These are phyloP conservation scores for Mimosa bimucronata DNA, from an alignment of 306 rosid genomes.

Conservation along the genomic window DNA sequence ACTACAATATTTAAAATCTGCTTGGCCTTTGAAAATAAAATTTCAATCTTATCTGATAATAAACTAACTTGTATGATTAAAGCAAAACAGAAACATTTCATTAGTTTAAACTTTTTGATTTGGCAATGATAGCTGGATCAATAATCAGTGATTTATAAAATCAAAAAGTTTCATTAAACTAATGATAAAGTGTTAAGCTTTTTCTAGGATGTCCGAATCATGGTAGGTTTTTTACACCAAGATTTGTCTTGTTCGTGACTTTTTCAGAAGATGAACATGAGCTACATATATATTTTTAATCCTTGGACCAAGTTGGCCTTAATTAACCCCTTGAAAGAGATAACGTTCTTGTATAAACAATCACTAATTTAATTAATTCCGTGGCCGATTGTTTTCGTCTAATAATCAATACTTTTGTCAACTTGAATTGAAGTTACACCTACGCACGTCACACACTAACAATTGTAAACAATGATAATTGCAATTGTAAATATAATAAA, in stretches of 20 bases:
- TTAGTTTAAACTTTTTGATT: neutral
- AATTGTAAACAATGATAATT: no score
- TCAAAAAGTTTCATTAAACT: neutral
- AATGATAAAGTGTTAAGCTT: neutral
- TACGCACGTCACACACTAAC: no score
- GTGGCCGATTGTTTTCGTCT: neutral
- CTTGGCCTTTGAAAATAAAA: neutral
- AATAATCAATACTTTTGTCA: neutral
- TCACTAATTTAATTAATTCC: neutral
- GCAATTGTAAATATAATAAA: neutral
- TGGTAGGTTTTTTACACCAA: conserved; percentile 3
- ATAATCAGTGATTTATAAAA: neutral
- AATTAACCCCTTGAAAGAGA: neutral
- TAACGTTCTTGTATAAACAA: neutral
- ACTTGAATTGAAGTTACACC: neutral
- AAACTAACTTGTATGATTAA: neutral
- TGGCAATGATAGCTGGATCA: neutral
- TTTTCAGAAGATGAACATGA: neutral
- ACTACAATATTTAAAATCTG: neutral
- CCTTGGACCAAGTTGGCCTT: neutral
- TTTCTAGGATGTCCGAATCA: conserved; percentile 1
- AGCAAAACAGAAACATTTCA: neutral
- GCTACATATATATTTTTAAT: neutral
- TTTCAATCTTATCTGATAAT: neutral
- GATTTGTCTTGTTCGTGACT: neutral